A percentile compares a stretch with the other conserved stretches of the same genome.
Evolutionary conservation across 805 yeast genomes (phyloP).

Genomic region (Kodamaea fukazawae): DNA sequence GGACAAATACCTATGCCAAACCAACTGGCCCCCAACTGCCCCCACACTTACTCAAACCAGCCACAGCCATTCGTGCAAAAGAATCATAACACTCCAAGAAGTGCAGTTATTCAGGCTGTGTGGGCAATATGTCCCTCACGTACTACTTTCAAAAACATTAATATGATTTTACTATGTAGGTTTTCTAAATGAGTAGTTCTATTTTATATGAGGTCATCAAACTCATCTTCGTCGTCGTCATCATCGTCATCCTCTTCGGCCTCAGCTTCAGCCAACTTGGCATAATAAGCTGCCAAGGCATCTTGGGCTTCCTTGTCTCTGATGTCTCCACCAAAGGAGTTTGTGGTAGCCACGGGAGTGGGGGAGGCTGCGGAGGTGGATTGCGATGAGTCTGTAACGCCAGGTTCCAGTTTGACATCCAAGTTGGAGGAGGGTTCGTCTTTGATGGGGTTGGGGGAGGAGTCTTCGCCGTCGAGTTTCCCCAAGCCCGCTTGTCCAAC

Average conservation of each 20-base stretch:
- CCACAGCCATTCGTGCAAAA: too few relatives aligned
- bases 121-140: too few relatives aligned
- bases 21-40: too few relatives aligned
- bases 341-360: neutral
- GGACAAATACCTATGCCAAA: too few relatives aligned
- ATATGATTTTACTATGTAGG: too few relatives aligned
- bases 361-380: neutral
- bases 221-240: slow-evolving; percentile 44
- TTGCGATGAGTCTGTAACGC: slow-evolving; percentile 3
- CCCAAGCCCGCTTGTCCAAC: slow-evolving; percentile 69
- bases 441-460: slow-evolving; percentile 10
- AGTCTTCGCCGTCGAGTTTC: slow-evolving; percentile 50
- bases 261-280: slow-evolving; percentile 68
- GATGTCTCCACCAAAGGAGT: slow-evolving; percentile 9
- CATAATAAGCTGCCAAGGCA: slow-evolving; percentile 65
- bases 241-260: slow-evolving; percentile 60
- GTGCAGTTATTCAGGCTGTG: too few relatives aligned
- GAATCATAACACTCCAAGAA: too few relatives aligned
- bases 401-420: slow-evolving; percentile 10
- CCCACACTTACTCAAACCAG: too few relatives aligned
- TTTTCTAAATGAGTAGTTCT: too few relatives aligned
- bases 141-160: too few relatives aligned
- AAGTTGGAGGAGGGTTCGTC: neutral
- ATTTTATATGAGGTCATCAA: slow-evolving; percentile 26
- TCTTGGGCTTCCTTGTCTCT: slow-evolving; percentile 69